Evolutionary conservation across 331 rosid genomes (phyloP), one percentile per base, ranked within the genome.

Genomic region (Pyrus hybrid): DNA sequence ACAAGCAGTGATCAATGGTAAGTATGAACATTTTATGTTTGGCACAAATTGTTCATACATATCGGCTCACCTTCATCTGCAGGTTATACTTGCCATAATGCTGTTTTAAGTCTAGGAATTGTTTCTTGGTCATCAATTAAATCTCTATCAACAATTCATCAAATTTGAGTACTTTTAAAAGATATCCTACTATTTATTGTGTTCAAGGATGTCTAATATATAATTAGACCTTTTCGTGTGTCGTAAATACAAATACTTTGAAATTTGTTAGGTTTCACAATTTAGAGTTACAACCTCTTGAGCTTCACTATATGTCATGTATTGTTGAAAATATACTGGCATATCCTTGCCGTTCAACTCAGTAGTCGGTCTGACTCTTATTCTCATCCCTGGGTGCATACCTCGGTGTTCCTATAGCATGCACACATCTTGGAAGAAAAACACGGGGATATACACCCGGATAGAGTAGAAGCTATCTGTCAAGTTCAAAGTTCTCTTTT

Each of bases 1-100:
- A 29, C 98, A 95, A 80, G 86, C 99, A 26, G 89, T 92, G 64
- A 77, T 91, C 69, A 95, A 95, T 81, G 99, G 99, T 95, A 78
- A 67, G 76, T 62, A 23, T 43, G 70, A 22, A 22, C 57, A 37
- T 17, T 23, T 23, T 13, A 28, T 60, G 23, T 16, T 41, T 16
- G 6, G 16, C 66, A 32, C n/a, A 13, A 22, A 16, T 5, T 23
- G 30, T 21, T 57, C 35, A 22, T 21, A 7, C 21, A 21, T 28
- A 8, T 29, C 2, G 3, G 1, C 7, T 64, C 45, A 30, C 68
- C 68, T 30, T 64, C 68, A 30, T 64, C 68, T 30, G 14, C 68
- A 29, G 45, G 45, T 9, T 37, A 37, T 37, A 37, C 45, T 35
- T 35, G n/a, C 14, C 32, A 26, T 26, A 18, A 10, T 43, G 21